Evolutionary conservation across 2,329 filamentous ascomycete genomes (phyloP).

Genomic region (Nemania sp.): DNA sequence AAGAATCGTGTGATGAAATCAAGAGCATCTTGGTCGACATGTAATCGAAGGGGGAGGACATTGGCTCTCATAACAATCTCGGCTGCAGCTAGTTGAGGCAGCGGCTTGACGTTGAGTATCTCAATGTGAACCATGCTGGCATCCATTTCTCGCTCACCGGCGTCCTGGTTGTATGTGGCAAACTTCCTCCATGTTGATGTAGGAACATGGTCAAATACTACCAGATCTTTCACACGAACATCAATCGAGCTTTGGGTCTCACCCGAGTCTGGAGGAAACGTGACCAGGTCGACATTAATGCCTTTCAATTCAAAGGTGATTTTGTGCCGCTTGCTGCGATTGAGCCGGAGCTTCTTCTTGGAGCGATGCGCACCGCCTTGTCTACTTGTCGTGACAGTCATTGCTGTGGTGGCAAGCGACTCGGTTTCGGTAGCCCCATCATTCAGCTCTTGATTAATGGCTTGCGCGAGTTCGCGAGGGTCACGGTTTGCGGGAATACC

Average conservation of each 20-base stretch:
- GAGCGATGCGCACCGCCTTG: conserved; percentile 47
- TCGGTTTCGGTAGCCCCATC: conserved; percentile 87
- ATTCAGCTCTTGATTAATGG: conserved; percentile 87
- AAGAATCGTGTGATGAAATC: conserved; percentile 98
- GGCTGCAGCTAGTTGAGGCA: conserved; percentile 80
- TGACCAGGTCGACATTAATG: conserved; percentile 78
- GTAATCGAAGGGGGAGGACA: conserved; percentile 81
- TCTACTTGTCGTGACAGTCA: conserved; percentile 60
- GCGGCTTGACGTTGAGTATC: conserved; percentile 82
- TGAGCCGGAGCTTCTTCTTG: conserved; percentile 70
- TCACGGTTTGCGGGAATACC: conserved; percentile 86
- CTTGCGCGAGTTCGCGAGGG: conserved; percentile 75
- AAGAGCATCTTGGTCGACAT: conserved; percentile 95
- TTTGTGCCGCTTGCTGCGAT: conserved; percentile 88
- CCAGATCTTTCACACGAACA: conserved; percentile 77
- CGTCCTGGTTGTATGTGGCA: conserved; percentile 87
- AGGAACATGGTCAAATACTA: conserved; percentile 91
- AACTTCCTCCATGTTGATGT: conserved; percentile 99
- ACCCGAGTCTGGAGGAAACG: conserved; percentile 73
- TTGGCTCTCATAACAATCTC: conserved; percentile 83
- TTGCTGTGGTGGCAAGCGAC: conserved; percentile 78
- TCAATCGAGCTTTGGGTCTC: conserved; percentile 90
- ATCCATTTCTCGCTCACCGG: conserved; percentile 81
- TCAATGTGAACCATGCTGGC: conserved; percentile 90
- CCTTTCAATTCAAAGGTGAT: conserved; percentile 92